A percentile compares a stretch with the other conserved stretches of the same genome.
phyloP scores from a whole-genome alignment of 1,284 basidiomycete species.

The Erythrobasidium hasegawianum region DNA sequence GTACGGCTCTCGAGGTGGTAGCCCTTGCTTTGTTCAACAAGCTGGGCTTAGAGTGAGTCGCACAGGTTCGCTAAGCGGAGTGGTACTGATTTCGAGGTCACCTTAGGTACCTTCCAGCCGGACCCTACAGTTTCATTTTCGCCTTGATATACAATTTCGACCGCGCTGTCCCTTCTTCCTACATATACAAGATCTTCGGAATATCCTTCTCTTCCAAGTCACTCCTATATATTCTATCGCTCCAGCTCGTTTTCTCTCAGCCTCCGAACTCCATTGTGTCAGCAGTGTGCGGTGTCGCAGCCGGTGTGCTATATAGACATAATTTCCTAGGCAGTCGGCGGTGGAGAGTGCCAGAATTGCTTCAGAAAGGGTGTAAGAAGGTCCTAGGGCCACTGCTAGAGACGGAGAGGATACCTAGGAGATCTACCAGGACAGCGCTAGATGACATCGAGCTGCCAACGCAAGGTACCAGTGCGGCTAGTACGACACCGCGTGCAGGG shows the following conservation, averaged over 20 bases:
- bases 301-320: slow-evolving; percentile 73
- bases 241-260: slow-evolving; percentile 64
- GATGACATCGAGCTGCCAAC: slow-evolving; percentile 24
- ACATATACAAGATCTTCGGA: slow-evolving; percentile 70
- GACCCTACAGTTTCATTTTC: slow-evolving; percentile 58
- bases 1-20: slow-evolving; percentile 64
- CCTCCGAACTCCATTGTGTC: slow-evolving; percentile 63
- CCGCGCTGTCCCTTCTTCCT: slow-evolving; percentile 68
- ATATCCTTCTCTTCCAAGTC: slow-evolving; percentile 70
- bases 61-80: slow-evolving; percentile 60
- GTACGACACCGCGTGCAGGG: not conserved
- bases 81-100: slow-evolving; percentile 59
- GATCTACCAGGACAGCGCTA: slow-evolving; percentile 22
- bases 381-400: slow-evolving; percentile 15
- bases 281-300: slow-evolving; percentile 61
- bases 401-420: slow-evolving; percentile 16
- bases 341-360: slow-evolving; percentile 54
- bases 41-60: slow-evolving; percentile 57
- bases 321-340: slow-evolving; percentile 69
- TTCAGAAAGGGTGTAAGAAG: slow-evolving; percentile 10
- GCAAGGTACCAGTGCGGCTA: not conserved
- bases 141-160: slow-evolving; percentile 75
- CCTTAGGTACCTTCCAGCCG: slow-evolving; percentile 69
- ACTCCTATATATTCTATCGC: slow-evolving; percentile 63
- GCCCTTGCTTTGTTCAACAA: slow-evolving; percentile 62